Conservation (phyloP, 2,329 filamentous ascomycete species). For the Ophiocordyceps camponoti-rufipedis region DNA sequence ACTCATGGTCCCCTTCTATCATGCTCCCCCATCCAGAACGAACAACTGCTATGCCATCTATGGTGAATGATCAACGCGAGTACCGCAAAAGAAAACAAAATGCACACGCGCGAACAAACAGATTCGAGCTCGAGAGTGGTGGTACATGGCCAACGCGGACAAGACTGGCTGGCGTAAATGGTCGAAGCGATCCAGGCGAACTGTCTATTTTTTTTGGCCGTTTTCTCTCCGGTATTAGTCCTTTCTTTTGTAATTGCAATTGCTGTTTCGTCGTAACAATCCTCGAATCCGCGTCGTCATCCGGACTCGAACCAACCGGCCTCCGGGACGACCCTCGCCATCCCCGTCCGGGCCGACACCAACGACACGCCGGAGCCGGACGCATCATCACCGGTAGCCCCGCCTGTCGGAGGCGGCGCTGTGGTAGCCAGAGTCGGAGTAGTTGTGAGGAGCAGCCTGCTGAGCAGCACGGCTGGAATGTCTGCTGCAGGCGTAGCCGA, state of each 20-base stretch:
- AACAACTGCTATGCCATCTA: not conserved
- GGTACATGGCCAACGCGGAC: not conserved
- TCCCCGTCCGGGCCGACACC: not conserved
- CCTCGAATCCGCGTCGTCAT: no score
- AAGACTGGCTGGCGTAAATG: not conserved
- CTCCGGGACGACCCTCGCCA: no score
- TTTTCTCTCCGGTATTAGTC: no score
- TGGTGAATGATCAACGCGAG: not conserved
- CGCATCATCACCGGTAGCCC: constrained; percentile 29
- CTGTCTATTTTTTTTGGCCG: not conserved
- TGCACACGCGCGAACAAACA: no score
- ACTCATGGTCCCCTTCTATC: not conserved
- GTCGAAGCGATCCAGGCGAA: not conserved
- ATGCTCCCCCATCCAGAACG: not conserved
- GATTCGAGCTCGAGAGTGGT: not conserved
- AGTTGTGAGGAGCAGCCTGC: constrained; percentile 20
- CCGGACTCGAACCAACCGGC: no score
- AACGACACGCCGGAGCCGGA: no score
- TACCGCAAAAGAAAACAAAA: no score
- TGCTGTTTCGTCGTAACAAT: no score
- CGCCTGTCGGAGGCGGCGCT: constrained; percentile 27
- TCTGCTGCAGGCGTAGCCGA: constrained; percentile 56
- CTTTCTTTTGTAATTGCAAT: not conserved
- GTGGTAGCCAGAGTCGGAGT: constrained; percentile 37
- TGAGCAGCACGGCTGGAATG: constrained; percentile 18